Evolutionary conservation across 225 moss, liverwort and hornwort species (phyloP).

Genomic region (Antitrichia curtipendula): DNA sequence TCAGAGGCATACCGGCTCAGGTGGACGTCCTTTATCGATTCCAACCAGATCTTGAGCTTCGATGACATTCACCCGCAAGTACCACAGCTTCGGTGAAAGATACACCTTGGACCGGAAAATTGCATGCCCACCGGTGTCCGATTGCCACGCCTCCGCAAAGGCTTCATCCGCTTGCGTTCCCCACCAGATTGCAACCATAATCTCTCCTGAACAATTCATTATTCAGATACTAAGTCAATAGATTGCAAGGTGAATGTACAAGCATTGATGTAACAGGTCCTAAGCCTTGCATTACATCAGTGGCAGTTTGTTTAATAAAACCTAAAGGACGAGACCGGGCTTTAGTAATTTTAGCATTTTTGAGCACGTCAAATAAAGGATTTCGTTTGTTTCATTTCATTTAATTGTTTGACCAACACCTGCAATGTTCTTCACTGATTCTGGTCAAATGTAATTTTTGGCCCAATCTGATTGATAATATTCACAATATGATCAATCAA

Average conservation of each 20-base stretch:
- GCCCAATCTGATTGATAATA: too few relatives aligned
- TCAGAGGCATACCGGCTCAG: conserved; percentile 50
- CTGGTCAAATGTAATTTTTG: neutral
- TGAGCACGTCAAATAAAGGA: neutral
- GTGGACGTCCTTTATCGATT: conserved; percentile 51
- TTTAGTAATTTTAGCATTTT: neutral
- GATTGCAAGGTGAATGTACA: neutral
- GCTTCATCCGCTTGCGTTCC: conserved; percentile 93
- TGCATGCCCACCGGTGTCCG: conserved; percentile 78
- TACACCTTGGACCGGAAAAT: conserved; percentile 81
- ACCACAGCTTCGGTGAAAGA: conserved; percentile 88
- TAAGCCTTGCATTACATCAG: neutral
- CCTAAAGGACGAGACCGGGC: neutral
- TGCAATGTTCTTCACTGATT: neutral
- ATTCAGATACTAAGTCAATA: neutral
- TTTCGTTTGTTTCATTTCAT: neutral
- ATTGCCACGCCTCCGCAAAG: conserved; percentile 92
- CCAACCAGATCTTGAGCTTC: conserved; percentile 77
- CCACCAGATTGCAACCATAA: conserved; percentile 91
- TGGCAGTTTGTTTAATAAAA: neutral
- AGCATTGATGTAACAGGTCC: neutral
- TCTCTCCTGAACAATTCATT: conserved; percentile 39
- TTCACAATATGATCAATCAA: neutral
- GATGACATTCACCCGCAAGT: conserved; percentile 72
- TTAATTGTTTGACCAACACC: neutral